Evolutionary conservation across 306 rosid species (phyloP).

Genomic region (Cucurbita moschata): DNA sequence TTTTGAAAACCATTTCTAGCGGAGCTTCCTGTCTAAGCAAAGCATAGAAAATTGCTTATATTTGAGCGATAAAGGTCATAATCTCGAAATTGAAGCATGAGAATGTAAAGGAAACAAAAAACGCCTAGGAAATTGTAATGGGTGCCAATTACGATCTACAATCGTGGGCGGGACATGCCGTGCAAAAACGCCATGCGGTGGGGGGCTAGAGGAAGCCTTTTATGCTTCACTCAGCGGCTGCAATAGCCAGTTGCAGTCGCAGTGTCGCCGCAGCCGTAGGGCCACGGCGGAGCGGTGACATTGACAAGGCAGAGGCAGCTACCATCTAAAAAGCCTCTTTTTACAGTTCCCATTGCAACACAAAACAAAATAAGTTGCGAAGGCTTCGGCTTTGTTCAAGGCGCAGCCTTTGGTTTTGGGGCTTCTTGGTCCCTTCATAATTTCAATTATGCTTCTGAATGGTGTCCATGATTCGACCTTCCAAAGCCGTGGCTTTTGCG

Average conservation of each 20-base stretch:
- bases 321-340: constrained; percentile 2
- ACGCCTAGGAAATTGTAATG: not conserved
- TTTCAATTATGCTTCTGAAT: not conserved
- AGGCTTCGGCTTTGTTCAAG: not conserved
- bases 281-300: not conserved
- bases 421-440: not conserved
- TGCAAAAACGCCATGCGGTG: not conserved
- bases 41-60: no score
- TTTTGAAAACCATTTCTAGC: no score
- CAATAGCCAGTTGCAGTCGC: not conserved
- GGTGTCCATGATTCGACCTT: not conserved
- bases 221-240: not conserved
- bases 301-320: not conserved
- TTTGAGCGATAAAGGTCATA: not conserved
- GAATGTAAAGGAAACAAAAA: not conserved
- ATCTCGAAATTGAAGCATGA: not conserved
- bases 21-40: no score
- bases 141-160: not conserved
- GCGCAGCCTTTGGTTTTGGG: not conserved
- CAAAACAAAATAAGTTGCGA: not conserved
- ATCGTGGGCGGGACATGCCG: not conserved
- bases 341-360: not conserved
- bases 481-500: not conserved
- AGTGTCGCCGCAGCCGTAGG: not conserved
- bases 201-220: not conserved